Conservation (phyloP, 768 basidiomycete species). For the Exidia glandulosa region DNA sequence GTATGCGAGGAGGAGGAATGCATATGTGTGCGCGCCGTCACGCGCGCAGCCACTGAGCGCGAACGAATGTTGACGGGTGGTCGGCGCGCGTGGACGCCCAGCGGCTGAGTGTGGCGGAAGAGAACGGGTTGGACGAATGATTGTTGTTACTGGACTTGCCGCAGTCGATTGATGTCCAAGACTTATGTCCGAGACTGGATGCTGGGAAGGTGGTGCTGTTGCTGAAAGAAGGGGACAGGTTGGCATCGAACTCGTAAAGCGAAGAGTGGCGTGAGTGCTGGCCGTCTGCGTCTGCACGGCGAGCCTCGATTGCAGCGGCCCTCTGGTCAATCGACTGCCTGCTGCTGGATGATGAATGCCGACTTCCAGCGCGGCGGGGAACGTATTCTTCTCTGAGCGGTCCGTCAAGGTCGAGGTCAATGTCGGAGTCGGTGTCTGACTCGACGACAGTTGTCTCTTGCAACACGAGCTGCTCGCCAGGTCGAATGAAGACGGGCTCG, state of each 20-base stretch:
- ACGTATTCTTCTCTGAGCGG: conserved; percentile 74
- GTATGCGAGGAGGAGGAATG: background rate
- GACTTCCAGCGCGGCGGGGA: conserved; percentile 59
- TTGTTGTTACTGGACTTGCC: background rate
- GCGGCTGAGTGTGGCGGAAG: background rate
- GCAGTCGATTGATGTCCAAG: background rate
- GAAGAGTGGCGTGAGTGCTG: background rate
- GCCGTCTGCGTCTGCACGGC: background rate
- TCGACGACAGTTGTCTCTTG: conserved; percentile 40
- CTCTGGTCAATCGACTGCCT: background rate
- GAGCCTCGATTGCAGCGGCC: too few species aligned
- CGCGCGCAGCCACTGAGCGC: background rate
- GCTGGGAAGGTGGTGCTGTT: background rate
- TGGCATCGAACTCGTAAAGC: background rate
- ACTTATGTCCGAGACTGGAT: background rate
- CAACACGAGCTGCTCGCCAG: conserved; percentile 44
- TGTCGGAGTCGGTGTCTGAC: conserved; percentile 35
- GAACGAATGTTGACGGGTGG: background rate
- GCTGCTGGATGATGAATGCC: conserved; percentile 26
- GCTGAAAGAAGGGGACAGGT: background rate
- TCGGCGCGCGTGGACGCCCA: background rate
- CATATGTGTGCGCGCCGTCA: background rate
- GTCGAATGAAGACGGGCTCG: conserved; percentile 60
- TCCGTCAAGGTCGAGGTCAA: conserved; percentile 75
- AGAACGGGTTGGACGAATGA: background rate